Percentiles rank a stretch among this genome's conserved stretches.
Evolutionary conservation across 257 asterid species (phyloP).

Genomic region (Nicotiana otophora): DNA sequence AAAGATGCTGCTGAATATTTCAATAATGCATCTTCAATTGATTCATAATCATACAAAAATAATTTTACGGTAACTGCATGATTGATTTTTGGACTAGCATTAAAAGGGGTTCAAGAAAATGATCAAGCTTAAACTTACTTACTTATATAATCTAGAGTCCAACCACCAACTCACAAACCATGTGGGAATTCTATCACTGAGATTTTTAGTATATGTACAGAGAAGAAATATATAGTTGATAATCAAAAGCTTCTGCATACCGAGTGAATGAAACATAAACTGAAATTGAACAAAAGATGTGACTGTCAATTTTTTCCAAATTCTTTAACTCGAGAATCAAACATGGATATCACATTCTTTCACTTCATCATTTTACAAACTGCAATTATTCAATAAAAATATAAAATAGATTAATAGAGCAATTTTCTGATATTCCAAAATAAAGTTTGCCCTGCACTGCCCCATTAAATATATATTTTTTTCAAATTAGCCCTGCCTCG

Average conservation of each 20-base stretch:
- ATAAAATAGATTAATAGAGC: too few species aligned
- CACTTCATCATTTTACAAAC: too few species aligned
- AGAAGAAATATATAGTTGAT: not conserved
- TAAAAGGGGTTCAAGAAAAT: not conserved
- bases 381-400: too few species aligned
- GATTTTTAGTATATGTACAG: not conserved
- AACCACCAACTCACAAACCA: not conserved
- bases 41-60: too few species aligned
- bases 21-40: not conserved
- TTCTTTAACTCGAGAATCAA: not conserved
- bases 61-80: too few species aligned
- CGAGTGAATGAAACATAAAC: not conserved
- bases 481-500: too few species aligned
- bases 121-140: not conserved
- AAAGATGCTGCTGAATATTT: constrained; percentile 45
- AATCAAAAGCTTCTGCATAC: not conserved
- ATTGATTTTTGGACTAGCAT: not conserved
- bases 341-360: too few species aligned
- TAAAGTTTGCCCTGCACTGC: too few species aligned
- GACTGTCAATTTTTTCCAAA: not conserved
- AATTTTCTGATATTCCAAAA: too few species aligned
- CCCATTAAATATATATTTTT: too few species aligned
- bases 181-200: not conserved
- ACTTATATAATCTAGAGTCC: not conserved
- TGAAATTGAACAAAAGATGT: not conserved